Base-by-base conservation (phyloP, 2,329 filamentous ascomycete genomes). In the Westerdykella sp. region DNA sequence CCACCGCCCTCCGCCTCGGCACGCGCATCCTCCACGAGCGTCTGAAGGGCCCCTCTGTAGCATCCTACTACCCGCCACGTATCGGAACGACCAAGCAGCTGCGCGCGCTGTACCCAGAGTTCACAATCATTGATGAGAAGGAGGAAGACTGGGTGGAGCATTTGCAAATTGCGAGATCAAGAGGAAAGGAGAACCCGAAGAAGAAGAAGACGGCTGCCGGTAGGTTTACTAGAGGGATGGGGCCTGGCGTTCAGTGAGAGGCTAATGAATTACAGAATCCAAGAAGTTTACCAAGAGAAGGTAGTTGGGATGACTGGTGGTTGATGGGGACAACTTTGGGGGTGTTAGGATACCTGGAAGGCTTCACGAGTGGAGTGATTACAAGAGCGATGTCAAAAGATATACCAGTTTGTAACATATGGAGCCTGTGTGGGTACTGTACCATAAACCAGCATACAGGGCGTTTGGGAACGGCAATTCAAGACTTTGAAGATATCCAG, bases 1-100 rank as follows among this genome's bases (percentile, higher is more conserved):
- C 93, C 21, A 77, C 87, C 43, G 75, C 82, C 55, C 68, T 85
- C 48, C 87, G 93, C 49, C 80, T 87, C 55, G 93, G 93, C 61
- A 96, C 93, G 73, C 95, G 93, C 70, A 76, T 98, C 65, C 76
- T 98, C 47, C 87, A 90, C 61, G 86, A 96, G 68, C 82, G 90
- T 61, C 75, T 97, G 50, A 81, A 79, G 61, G 93, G 93, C n/a
- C 87, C 89, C 23, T 73, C 85, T 0, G 71, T 96, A 51, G 85
- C 83, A 32, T 77, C 87, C 45, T 98, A 96, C 75, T 98, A 98
- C 66, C 93, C 93, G 2, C 81, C 83, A 52, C 84, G 77, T 48
- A 73, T 84, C 13, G 80, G 80, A 18, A 83, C 83, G 0, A 78
- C 94, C 48, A 77, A 79, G 54, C 87, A 94, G 53, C 68, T 95